These are phyloP conservation scores for Aeschynomene evenia DNA, from an alignment of 306 rosid species.

Conservation along the genomic window DNA sequence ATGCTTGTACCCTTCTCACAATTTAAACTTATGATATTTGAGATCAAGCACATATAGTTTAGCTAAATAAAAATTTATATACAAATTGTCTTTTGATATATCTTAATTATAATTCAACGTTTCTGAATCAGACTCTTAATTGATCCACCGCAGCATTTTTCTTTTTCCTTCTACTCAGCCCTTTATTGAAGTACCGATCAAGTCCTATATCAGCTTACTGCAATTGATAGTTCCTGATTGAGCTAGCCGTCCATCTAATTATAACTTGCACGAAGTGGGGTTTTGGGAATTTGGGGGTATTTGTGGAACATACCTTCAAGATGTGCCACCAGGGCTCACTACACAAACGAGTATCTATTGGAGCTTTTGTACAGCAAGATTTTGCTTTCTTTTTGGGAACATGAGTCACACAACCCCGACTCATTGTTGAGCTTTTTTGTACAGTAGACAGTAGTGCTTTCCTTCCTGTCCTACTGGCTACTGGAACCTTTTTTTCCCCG, in stretches of 20 bases:
- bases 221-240: background rate
- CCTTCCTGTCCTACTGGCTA: background rate
- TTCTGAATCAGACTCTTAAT: background rate
- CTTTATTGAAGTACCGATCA: background rate
- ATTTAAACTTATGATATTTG: background rate
- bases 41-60: background rate
- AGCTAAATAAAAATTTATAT: background rate
- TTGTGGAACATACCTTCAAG: background rate
- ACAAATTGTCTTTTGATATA: background rate
- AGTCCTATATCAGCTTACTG: background rate
- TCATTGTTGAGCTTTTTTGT: background rate
- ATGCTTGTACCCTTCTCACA: background rate
- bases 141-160: background rate
- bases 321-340: background rate
- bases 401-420: background rate
- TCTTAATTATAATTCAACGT: background rate
- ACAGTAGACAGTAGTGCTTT: background rate
- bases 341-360: background rate
- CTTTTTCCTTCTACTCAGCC: background rate
- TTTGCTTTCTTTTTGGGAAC: background rate
- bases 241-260: conserved; percentile 13
- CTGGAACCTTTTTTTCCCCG: background rate
- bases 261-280: background rate
- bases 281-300: background rate
- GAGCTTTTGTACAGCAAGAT: background rate